These are phyloP conservation scores for Venustampulla echinocandica DNA, from an alignment of 495 filamentous ascomycete genomes.

Conservation along the genomic window DNA sequence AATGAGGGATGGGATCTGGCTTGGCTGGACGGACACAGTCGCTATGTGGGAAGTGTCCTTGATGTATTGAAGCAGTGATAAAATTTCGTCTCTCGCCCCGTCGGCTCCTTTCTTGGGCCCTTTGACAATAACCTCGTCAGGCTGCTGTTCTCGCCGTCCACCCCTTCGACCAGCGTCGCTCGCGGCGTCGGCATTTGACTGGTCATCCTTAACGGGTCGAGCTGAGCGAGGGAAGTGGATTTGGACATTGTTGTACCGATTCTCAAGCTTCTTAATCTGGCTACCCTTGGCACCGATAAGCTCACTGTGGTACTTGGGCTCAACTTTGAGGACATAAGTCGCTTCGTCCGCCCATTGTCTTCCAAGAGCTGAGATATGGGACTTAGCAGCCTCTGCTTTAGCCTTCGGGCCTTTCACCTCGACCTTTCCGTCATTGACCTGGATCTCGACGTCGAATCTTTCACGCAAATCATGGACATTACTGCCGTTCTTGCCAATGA, in stretches of 20 bases:
- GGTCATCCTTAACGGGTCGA: slow-evolving; percentile 54
- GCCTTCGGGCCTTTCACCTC: slow-evolving; percentile 52
- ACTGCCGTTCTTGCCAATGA: slow-evolving; percentile 87
- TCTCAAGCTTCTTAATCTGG: slow-evolving; percentile 87
- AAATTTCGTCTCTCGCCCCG: slow-evolving; percentile 79
- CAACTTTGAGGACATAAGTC: slow-evolving; percentile 77
- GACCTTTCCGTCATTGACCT: slow-evolving; percentile 66
- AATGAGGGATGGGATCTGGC: slow-evolving; percentile 81
- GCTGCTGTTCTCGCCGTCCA: slow-evolving; percentile 60
- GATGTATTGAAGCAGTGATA: slow-evolving; percentile 75
- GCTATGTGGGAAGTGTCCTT: slow-evolving; percentile 73
- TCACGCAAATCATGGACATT: slow-evolving; percentile 94
- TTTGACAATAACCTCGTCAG: slow-evolving; percentile 85
- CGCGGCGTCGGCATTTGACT: slow-evolving; percentile 54
- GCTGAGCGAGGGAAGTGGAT: slow-evolving; percentile 83
- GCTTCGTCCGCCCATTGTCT: slow-evolving; percentile 82
- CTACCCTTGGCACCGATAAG: slow-evolving; percentile 83
- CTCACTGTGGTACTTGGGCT: slow-evolving; percentile 79
- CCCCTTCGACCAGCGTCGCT: slow-evolving; percentile 60
- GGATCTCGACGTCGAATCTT: slow-evolving; percentile 95
- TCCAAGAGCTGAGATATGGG: slow-evolving; percentile 63
- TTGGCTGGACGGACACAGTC: slow-evolving; percentile 74
- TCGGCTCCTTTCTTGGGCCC: slow-evolving; percentile 89
- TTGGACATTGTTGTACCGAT: slow-evolving; percentile 72
- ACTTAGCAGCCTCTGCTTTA: slow-evolving; percentile 70